A percentile compares a stretch with the other conserved stretches of the same genome.
Conservation (phyloP, 768 basidiomycete species). For the Boletus rubropictus region DNA sequence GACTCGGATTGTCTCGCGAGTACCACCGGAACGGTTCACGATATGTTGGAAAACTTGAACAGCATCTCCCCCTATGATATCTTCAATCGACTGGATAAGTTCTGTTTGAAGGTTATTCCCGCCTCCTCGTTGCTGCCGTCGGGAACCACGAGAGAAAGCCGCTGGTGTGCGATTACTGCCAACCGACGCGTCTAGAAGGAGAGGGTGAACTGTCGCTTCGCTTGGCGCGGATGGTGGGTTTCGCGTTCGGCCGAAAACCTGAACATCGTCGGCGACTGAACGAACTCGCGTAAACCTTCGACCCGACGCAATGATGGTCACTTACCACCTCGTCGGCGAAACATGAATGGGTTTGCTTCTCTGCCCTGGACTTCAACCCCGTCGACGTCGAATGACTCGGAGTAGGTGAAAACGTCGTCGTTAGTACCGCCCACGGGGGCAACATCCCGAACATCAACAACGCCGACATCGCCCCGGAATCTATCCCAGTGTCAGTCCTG, state of each 20-base stretch:
- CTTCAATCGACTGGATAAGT: conserved; percentile 71
- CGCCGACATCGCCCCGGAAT: conserved; percentile 36
- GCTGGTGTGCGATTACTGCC: conserved; percentile 40
- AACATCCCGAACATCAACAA: conserved; percentile 33
- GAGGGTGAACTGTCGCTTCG: conserved; percentile 75
- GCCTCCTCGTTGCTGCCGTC: conserved; percentile 53
- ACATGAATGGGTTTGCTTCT: conserved; percentile 37
- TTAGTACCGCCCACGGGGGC: conserved; percentile 25
- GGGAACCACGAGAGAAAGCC: conserved; percentile 43
- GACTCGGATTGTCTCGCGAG: conserved; percentile 66
- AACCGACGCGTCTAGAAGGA: conserved; percentile 61
- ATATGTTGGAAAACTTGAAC: conserved; percentile 82
- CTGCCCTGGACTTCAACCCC: conserved; percentile 41
- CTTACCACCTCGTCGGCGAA: conserved; percentile 46
- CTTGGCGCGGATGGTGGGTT: conserved; percentile 46
- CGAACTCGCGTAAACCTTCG: neutral
- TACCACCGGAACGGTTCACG: conserved; percentile 54
- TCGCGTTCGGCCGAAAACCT: conserved; percentile 60
- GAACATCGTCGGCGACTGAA: conserved; percentile 48
- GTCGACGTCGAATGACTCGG: conserved; percentile 46
- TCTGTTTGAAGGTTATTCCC: conserved; percentile 45
- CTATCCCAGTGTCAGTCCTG: conserved; percentile 26
- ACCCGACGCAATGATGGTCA: neutral
- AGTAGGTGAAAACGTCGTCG: conserved; percentile 52
- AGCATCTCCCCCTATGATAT: conserved; percentile 75